Conservation (phyloP, 179 eudicot genomes). For the Nepenthes alata region DNA sequence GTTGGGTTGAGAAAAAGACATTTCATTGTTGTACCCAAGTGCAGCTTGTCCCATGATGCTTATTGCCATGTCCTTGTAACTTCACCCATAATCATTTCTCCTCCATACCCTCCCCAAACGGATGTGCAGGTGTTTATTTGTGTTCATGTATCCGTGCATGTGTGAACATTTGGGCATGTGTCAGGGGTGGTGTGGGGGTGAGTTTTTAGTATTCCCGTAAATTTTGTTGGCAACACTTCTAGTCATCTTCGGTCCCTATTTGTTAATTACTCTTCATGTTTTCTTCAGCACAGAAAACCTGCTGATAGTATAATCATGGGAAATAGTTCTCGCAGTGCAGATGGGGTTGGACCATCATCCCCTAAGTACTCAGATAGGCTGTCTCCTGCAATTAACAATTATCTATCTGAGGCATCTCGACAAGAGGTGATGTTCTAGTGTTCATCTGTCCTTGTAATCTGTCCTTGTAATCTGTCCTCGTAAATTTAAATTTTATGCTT, state of each 20-base stretch:
- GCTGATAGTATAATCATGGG: constrained; percentile 81
- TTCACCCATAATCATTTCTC: too few species aligned
- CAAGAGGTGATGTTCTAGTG: constrained; percentile 60
- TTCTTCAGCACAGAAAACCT: constrained; percentile 78
- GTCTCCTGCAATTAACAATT: constrained; percentile 93
- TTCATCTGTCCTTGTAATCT: not conserved
- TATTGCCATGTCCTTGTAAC: too few species aligned
- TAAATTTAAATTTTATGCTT: not conserved
- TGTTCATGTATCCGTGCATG: too few species aligned
- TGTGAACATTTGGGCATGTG: too few species aligned
- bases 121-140: too few species aligned
- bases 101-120: too few species aligned
- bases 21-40: too few species aligned
- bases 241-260: not conserved
- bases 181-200: too few species aligned
- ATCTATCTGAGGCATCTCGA: constrained; percentile 87
- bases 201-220: not conserved
- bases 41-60: too few species aligned
- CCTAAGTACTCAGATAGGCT: constrained; percentile 94
- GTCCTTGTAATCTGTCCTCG: not conserved
- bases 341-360: constrained; percentile 63
- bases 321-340: constrained; percentile 66
- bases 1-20: too few species aligned
- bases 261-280: constrained; percentile 2
- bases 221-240: not conserved